A percentile compares a stretch with the other conserved stretches of the same genome.
phyloP scores from a whole-genome alignment of 2,329 filamentous ascomycete genomes.

The Juglanconis juglandina region DNA sequence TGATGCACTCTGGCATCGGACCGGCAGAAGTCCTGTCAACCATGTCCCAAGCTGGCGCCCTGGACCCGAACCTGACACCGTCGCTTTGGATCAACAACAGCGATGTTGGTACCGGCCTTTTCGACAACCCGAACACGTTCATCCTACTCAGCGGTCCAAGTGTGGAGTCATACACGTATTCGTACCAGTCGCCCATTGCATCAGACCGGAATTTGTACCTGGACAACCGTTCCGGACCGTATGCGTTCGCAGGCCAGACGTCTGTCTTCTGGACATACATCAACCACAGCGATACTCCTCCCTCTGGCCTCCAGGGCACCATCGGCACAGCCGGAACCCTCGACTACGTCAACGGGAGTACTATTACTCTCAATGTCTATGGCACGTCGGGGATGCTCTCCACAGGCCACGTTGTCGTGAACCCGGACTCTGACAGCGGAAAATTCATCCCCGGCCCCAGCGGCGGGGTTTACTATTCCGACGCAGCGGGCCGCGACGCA shows the following conservation, averaged over 20 bases:
- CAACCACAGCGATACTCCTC: conserved; percentile 33
- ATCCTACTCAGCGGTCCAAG: conserved; percentile 42
- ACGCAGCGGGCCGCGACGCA: conserved; percentile 40
- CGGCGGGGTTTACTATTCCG: conserved; percentile 42
- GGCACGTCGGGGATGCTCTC: conserved; percentile 53
- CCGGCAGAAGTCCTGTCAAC: conserved; percentile 22
- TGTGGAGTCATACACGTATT: conserved; percentile 45
- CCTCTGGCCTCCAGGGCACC: conserved; percentile 48
- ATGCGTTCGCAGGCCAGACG: conserved; percentile 50
- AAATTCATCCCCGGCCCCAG: conserved; percentile 41
- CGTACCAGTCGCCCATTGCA: conserved; percentile 40
- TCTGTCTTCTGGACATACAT: conserved; percentile 51
- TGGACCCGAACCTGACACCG: conserved; percentile 24
- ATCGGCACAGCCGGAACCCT: conserved; percentile 45
- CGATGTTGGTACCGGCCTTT: conserved; percentile 47
- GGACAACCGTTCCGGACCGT: conserved; percentile 45
- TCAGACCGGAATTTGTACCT: conserved; percentile 46
- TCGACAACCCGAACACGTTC: conserved; percentile 55
- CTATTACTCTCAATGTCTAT: conserved; percentile 55
- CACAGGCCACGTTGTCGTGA: conserved; percentile 41
- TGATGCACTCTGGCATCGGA: conserved; percentile 39
- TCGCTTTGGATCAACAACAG: conserved; percentile 47
- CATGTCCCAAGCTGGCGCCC: conserved; percentile 6
- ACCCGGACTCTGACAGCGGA: conserved; percentile 27
- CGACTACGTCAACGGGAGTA: conserved; percentile 38